Base-by-base conservation (phyloP, 2,329 filamentous ascomycete genomes). In the Ophiosphaerella korrae region DNA sequence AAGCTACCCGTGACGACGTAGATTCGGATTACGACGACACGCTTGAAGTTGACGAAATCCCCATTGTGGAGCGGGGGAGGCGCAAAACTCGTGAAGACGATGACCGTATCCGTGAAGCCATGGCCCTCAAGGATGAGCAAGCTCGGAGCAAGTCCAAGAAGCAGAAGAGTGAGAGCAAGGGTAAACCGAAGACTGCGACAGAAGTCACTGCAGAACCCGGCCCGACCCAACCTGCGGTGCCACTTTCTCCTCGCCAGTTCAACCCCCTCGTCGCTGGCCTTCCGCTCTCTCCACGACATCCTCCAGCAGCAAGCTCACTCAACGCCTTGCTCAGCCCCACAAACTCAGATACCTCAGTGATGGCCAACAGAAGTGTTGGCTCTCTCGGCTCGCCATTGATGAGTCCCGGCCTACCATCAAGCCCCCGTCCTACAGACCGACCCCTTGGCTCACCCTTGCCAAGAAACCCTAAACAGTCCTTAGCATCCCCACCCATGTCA, bases 21-120 rank as follows among this genome's bases (percentile, higher is more conserved):
- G 90, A 90, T 52, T 92, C 90, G 0, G 92, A 96, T 57, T 94
- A 92, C 61, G 90, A 94, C 52, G 88, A 92, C 56, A 82, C 89
- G 32, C 74, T 90, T 11, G 87, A 90, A 55, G 85, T 88, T 3
- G 82, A 87, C 38, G 86, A 88, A 56, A 78, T 87, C 42, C 77
- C 82, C 0, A 70, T 75, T 5, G 75, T 82, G 29, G 76, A 85
- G 32, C 83, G 92, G 55, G 93, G 92, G 7, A 84, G 92, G 52
- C 82, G 90, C 62, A 90, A 88, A 72, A 96, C 92, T 2, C 84
- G 92, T 45, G 91, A 93, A 70, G 90, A 96, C 55, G 92, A 97
- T 64, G 91, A 97, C 60, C 82, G 82, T 47, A 84, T 90, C 47
- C 85, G 92, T 41, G 90, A 93, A 67, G 79, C 85, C 12, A 72